A percentile compares a stretch with the other conserved stretches of the same genome.
These are phyloP conservation scores for Alternaria angustiovoidea DNA, from an alignment of 2,329 filamentous ascomycete genomes.

Conservation along the genomic window DNA sequence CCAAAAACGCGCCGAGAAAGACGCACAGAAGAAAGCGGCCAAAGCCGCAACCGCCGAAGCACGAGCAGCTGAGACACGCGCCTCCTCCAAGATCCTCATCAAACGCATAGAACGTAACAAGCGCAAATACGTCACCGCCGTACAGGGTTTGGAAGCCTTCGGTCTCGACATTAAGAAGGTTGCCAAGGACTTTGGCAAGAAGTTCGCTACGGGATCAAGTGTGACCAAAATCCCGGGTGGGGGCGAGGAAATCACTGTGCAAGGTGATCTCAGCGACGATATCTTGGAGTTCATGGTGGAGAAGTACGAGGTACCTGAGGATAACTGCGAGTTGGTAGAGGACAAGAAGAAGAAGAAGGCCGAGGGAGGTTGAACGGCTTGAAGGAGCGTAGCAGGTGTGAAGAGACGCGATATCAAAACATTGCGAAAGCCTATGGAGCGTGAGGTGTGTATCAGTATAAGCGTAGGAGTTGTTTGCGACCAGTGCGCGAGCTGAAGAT, in stretches of 20 bases:
- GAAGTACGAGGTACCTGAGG: slow-evolving; percentile 89
- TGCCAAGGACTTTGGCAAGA: slow-evolving; percentile 96
- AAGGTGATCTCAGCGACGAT: slow-evolving; percentile 95
- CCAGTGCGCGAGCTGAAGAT: not conserved
- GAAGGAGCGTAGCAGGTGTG: too few relatives aligned
- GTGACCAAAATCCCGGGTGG: slow-evolving; percentile 89
- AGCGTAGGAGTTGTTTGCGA: slow-evolving; percentile 2
- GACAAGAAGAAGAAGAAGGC: slow-evolving; percentile 88
- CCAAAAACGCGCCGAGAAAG: slow-evolving; percentile 93
- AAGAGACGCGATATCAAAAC: not conserved
- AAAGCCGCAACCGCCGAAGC: slow-evolving; percentile 89
- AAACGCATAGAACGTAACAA: slow-evolving; percentile 99
- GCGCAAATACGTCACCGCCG: slow-evolving; percentile 92
- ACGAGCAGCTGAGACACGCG: slow-evolving; percentile 82
- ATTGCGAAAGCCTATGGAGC: not conserved
- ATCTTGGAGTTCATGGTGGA: slow-evolving; percentile 90
- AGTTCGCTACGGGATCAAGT: slow-evolving; percentile 92
- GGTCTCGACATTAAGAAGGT: slow-evolving; percentile 94
- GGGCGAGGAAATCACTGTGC: slow-evolving; percentile 95
- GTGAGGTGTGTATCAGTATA: slow-evolving; percentile 1
- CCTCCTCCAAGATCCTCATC: slow-evolving; percentile 83
- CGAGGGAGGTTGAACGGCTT: slow-evolving; percentile 23
- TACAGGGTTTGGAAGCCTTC: slow-evolving; percentile 90
- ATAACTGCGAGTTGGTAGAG: slow-evolving; percentile 93
- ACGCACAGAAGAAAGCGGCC: slow-evolving; percentile 94